Percentiles rank a stretch among this genome's conserved stretches.
Conservation (phyloP, 2,329 filamentous ascomycete genomes). For the Aaosphaeria arxii region DNA sequence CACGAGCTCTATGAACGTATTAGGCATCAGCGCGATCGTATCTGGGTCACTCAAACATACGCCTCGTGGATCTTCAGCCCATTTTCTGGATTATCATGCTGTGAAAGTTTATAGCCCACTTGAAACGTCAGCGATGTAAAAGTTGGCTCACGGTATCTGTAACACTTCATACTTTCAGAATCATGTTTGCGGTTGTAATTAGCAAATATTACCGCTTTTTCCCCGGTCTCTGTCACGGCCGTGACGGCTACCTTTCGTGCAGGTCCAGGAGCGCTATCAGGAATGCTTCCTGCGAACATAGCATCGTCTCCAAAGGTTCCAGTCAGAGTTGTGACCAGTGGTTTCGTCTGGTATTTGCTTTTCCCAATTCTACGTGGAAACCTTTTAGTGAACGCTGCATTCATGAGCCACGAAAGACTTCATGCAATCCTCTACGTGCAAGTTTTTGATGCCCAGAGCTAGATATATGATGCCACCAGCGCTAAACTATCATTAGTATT, state of each 20-base stretch:
- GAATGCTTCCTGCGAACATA: slow-evolving; percentile 39
- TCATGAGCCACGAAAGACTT: slow-evolving; percentile 38
- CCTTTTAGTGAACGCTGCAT: slow-evolving; percentile 42
- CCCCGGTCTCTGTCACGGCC: slow-evolving; percentile 38
- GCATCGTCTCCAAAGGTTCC: slow-evolving; percentile 18
- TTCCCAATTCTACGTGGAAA: slow-evolving; percentile 13
- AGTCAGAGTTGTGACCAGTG: slow-evolving; percentile 35
- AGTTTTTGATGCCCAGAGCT: slow-evolving; percentile 39
- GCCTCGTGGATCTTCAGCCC: slow-evolving; percentile 9
- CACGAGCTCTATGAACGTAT: slow-evolving; percentile 34
- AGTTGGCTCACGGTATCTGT: no score
- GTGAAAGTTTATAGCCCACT: slow-evolving; percentile 5
- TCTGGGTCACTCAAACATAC: slow-evolving; percentile 1
- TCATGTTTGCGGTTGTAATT: slow-evolving; percentile 46
- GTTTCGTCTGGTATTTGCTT: slow-evolving; percentile 29
- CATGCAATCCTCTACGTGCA: slow-evolving; percentile 40
- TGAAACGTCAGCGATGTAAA: no score
- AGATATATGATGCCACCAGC: slow-evolving; percentile 47
- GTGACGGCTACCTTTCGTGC: slow-evolving; percentile 36
- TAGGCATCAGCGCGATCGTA: not conserved
- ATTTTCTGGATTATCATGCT: slow-evolving; percentile 7
- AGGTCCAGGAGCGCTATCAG: not conserved
- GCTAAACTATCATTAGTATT: slow-evolving; percentile 9
- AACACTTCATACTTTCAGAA: slow-evolving; percentile 20
- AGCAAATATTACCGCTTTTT: slow-evolving; percentile 41